Conservation (phyloP, 306 rosid genomes). For the Quercus agrifolia region DNA sequence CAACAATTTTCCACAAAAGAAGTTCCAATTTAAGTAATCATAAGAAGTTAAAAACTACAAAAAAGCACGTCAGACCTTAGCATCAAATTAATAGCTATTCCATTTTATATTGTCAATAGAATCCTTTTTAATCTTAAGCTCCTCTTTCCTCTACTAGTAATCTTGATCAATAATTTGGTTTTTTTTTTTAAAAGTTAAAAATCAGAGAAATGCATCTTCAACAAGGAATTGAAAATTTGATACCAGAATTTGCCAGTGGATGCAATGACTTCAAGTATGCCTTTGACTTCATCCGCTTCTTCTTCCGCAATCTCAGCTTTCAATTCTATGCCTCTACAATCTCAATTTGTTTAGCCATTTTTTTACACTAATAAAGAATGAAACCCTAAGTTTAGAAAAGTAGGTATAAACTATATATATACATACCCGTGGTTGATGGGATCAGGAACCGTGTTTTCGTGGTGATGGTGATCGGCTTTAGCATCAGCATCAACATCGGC, state of each 20-base stretch:
- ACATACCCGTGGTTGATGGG: too few relatives aligned
- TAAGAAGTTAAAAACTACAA: not conserved
- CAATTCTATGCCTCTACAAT: slow-evolving; percentile 27
- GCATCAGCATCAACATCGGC: too few relatives aligned
- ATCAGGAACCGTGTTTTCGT: too few relatives aligned
- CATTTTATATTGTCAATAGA: not conserved
- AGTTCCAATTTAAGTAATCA: not conserved
- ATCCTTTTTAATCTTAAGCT: not conserved
- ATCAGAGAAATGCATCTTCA: not conserved
- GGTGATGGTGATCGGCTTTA: too few relatives aligned
- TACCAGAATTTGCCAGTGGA: slow-evolving; percentile 60
- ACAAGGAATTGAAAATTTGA: not conserved
- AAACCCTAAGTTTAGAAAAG: not conserved
- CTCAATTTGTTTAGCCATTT: not conserved
- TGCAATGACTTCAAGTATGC: slow-evolving; percentile 45
- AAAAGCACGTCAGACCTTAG: not conserved
- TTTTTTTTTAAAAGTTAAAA: too few relatives aligned
- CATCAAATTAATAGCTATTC: not conserved
- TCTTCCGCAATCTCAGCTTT: slow-evolving; percentile 27
- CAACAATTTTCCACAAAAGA: not conserved
- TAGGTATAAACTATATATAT: not conserved
- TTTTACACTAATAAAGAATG: too few relatives aligned
- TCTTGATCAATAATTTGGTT: not conserved
- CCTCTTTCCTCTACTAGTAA: not conserved
- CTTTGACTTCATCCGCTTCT: slow-evolving; percentile 42